Evolutionary conservation across 2,329 filamentous ascomycete species (phyloP).

Genomic region (Aspergillus terreus): DNA sequence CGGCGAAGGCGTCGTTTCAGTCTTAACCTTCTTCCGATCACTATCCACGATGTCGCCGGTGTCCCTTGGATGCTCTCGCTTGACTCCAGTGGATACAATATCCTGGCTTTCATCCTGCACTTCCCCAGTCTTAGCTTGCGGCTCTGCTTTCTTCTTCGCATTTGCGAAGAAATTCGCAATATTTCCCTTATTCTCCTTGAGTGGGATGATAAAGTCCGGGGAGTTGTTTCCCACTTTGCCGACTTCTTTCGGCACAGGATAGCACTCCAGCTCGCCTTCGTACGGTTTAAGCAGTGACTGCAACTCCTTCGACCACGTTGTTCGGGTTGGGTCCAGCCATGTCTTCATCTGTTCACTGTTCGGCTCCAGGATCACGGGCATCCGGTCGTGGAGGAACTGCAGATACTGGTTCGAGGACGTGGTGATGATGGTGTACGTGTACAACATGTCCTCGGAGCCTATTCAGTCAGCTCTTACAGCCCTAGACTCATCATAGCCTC

Average conservation of each 20-base stretch:
- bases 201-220: conserved; percentile 73
- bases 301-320: conserved; percentile 73
- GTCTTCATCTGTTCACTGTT: conserved; percentile 64
- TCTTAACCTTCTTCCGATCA: conserved; percentile 23
- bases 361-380: conserved; percentile 88
- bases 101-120: conserved; percentile 37
- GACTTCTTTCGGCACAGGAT: conserved; percentile 82
- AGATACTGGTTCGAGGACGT: conserved; percentile 80
- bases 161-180: conserved; percentile 90
- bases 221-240: conserved; percentile 94
- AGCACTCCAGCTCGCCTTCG: conserved; percentile 73
- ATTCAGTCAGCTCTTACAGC: not conserved
- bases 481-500: not conserved
- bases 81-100: conserved; percentile 48
- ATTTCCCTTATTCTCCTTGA: conserved; percentile 85
- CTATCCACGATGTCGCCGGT: conserved; percentile 12
- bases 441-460: conserved; percentile 66
- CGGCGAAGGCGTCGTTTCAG: conserved; percentile 24
- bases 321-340: conserved; percentile 73
- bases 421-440: conserved; percentile 92
- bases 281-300: conserved; percentile 78
- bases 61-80: conserved; percentile 47
- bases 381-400: conserved; percentile 84
- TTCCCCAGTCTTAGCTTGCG: conserved; percentile 22
- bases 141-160: conserved; percentile 31